Conservation (phyloP, 257 asterid genomes). For the Sherardia arvensis region DNA sequence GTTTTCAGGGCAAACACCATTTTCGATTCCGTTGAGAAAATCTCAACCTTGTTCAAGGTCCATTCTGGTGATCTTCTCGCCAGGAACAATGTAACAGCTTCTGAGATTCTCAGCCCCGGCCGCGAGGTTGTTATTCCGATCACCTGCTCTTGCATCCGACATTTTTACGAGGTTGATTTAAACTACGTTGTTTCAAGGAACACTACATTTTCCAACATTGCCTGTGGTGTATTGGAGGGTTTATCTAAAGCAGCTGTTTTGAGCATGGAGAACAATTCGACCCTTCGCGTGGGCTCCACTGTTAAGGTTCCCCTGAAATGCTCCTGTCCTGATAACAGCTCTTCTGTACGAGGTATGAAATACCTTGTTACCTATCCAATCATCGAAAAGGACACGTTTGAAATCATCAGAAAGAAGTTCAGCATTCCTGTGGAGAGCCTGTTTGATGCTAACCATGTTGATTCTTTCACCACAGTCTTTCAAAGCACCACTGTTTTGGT, state of each 20-base stretch:
- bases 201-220: slow-evolving; percentile 16
- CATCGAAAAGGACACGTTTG: slow-evolving; percentile 30
- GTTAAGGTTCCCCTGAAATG: slow-evolving; percentile 51
- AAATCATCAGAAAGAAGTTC: slow-evolving; percentile 32
- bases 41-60: slow-evolving; percentile 34
- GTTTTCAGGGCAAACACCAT: slow-evolving; percentile 31
- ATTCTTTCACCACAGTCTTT: slow-evolving; percentile 35
- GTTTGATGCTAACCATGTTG: slow-evolving; percentile 36
- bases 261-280: slow-evolving; percentile 19
- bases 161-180: slow-evolving; percentile 14
- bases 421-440: slow-evolving; percentile 39
- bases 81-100: slow-evolving; percentile 29
- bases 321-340: slow-evolving; percentile 44
- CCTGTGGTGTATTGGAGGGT: slow-evolving; percentile 52
- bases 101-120: slow-evolving; percentile 30
- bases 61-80: slow-evolving; percentile 21
- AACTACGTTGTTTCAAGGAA: slow-evolving; percentile 20
- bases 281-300: slow-evolving; percentile 22
- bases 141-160: slow-evolving; percentile 36
- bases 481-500: slow-evolving; percentile 55
- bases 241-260: slow-evolving; percentile 39
- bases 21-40: slow-evolving; percentile 27
- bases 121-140: slow-evolving; percentile 48
- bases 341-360: slow-evolving; percentile 14
- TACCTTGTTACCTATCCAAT: slow-evolving; percentile 56